These are phyloP conservation scores for Colletotrichum filicis DNA, from an alignment of 2,329 filamentous ascomycete genomes.

Conservation along the genomic window DNA sequence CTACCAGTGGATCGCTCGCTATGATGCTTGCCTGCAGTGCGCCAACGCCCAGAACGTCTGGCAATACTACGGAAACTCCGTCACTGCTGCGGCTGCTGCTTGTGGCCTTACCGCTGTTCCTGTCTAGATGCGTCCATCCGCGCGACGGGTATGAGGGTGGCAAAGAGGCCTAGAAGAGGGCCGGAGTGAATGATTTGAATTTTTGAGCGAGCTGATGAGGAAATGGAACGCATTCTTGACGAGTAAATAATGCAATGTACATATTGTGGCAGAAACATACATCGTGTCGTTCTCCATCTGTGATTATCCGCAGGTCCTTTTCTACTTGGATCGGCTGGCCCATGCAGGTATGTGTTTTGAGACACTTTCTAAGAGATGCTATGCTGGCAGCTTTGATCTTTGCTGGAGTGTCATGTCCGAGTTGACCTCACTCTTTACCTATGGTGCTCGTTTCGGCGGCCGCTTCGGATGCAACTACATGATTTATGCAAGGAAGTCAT, in stretches of 20 bases:
- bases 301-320: no score
- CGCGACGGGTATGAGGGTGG: not conserved
- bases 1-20: constrained; percentile 31
- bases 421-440: no score
- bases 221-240: not conserved
- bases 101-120: constrained; percentile 43
- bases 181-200: not conserved
- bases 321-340: no score
- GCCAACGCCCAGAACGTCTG: constrained; percentile 55
- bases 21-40: constrained; percentile 55
- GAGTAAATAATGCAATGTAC: not conserved
- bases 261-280: not conserved
- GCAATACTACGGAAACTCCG: constrained; percentile 52
- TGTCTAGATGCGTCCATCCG: not conserved
- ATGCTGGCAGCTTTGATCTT: no score
- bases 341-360: no score
- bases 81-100: constrained; percentile 48
- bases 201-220: not conserved
- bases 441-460: no score
- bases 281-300: no score
- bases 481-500: no score
- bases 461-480: no score
- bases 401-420: no score
- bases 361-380: no score
- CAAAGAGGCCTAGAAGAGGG: not conserved